Evolutionary conservation across 2,329 filamentous ascomycete genomes (phyloP), one percentile per base, ranked within the genome.

Genomic region (Claviceps digitariae): DNA sequence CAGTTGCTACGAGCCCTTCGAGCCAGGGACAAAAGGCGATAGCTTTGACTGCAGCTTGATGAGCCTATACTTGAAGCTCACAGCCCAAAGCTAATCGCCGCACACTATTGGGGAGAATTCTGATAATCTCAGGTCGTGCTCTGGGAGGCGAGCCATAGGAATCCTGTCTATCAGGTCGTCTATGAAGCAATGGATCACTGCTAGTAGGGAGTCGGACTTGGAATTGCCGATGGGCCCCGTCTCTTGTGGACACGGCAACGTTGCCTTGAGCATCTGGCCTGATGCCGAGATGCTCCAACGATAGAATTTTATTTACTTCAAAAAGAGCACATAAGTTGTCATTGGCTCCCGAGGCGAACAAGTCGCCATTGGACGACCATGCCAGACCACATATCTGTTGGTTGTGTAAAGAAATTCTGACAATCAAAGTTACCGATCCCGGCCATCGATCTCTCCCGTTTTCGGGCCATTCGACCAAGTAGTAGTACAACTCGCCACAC

Each of bases 11-110:
- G 4, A 98, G 76, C 3, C 85, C 86, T 25, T 86, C 81, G 54
- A 91, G 86, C 91, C 90, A 98, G 0, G 93, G 91, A 57, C 91
- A 95, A 68, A 97, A 97, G 2, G 93, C 90, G 60, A 97, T 93
- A 34, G 93, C 93, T 68, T 98, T 98, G 59, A 97, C 87, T 2
- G 93, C 93, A 0, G 91, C 91, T 27, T 81, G 81, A 65, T 98
- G 89, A 12, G 74, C 67, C 79, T 89, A 93, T 34, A 78, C 78
- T 65, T 95, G 82, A 60, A 78, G 84, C 61, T 86, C 81, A 31
- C 74, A 70, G 7, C 80, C 80, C 6, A 69, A 62, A 2, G 71
- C 71, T 27, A 87, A 67, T 25, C 73, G 69, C 20, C 75, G 70
- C 23, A 77, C 70, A 34, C 63, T 66, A 13, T 66, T 68, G 8